Evolutionary conservation across 108 stramenopile genomes (phyloP), one percentile per base, ranked within the genome.

Genomic region (Aureococcus anophagefferens): DNA sequence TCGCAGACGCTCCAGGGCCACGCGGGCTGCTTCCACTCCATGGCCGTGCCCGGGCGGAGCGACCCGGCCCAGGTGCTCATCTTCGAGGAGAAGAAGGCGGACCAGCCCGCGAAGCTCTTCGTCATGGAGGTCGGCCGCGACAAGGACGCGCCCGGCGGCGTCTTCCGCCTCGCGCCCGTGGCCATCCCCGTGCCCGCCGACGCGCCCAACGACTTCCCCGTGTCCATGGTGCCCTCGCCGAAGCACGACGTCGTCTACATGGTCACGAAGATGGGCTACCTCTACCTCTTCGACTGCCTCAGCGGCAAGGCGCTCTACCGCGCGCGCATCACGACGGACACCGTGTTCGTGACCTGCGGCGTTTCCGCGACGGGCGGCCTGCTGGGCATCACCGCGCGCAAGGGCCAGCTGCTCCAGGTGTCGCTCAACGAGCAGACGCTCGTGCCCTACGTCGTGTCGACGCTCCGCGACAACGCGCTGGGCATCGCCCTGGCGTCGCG

Each of bases 61-160:
- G 95, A 94, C 69, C 81, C 77, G 14, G 96, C 97, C 13, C 94
- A 95, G 72, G 85, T 96, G 37, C 83, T 98, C 33, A 86, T 90
- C 74, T 99, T 98, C 73, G 93, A 97, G 78, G 94, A 97, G 83
- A 96, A 97, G 83, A 97, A 96, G 80, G 74, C 89, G 0, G 89
- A 87, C 18, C 69, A 77, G 44, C 89, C 91, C 62, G 82, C 85
- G 16, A 89, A 93, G 80, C 81, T 99, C 63, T 95, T 87, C 78
- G 88, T 97, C 64, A 95, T 97, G 88, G 99, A 99, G 81, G 93
- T 98, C n/a, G 99, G 97, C 37, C 87, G 96, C 17, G 96, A 95
- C 77, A 93, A 93, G 31, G 83, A 81, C 66, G 79, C 91, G 25
- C 89, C 90, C 51, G 99, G 99, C 17, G 83, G 89, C 36, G 91